Evolutionary conservation across 768 basidiomycete genomes (phyloP).

Genomic region (Cystofilobasidium macerans): DNA sequence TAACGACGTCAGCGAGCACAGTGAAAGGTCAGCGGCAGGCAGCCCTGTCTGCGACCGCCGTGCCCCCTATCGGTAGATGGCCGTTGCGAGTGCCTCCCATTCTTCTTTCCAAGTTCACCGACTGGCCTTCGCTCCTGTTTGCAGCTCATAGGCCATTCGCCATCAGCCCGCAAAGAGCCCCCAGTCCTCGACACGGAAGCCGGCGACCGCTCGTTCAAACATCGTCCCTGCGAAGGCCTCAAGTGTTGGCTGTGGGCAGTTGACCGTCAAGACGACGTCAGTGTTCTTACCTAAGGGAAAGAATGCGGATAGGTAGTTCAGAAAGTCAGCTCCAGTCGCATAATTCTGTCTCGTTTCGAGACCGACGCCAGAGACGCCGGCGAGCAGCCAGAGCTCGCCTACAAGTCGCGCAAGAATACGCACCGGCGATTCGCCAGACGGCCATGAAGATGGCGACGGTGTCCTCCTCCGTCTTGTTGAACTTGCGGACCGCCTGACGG

Average conservation of each 20-base stretch:
- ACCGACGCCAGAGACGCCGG: background rate
- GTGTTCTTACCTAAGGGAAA: conserved; percentile 44
- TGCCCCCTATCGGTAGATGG: too few relatives aligned
- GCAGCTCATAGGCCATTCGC: too few relatives aligned
- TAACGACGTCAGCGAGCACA: too few relatives aligned
- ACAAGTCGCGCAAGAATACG: conserved; percentile 5
- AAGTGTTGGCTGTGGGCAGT: conserved; percentile 50
- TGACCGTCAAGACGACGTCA: conserved; percentile 76
- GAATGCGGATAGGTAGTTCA: background rate
- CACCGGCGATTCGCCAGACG: conserved; percentile 58
- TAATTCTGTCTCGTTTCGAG: too few relatives aligned
- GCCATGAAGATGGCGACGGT: conserved; percentile 66
- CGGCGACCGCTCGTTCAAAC: conserved; percentile 9
- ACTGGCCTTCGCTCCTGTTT: too few relatives aligned
- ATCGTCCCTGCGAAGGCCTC: conserved; percentile 39
- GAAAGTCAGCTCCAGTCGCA: background rate
- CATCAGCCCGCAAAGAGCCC: conserved; percentile 14
- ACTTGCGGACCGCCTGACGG: conserved; percentile 63
- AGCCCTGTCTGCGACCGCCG: too few relatives aligned
- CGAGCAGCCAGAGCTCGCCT: background rate
- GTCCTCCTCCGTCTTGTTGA: conserved; percentile 45
- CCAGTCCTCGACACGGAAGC: conserved; percentile 21
- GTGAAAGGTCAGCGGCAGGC: too few relatives aligned
- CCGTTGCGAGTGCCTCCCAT: too few relatives aligned
- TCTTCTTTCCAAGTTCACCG: too few relatives aligned